Percentiles rank a stretch among this genome's conserved stretches.
Conservation (phyloP, 176 grass and related monocot species). For the Carex kokanica region DNA sequence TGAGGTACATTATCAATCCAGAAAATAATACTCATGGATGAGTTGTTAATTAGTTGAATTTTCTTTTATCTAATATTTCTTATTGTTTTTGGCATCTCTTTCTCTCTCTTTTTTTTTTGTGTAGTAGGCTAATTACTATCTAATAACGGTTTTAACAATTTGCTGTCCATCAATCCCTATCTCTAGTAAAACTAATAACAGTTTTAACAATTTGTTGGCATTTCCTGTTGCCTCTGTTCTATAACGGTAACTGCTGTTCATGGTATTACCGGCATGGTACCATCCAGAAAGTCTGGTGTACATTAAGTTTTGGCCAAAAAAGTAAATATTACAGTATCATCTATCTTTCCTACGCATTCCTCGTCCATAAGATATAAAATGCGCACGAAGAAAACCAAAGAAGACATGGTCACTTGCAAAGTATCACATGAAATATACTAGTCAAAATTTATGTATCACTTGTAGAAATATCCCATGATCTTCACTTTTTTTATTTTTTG, state of each 20-base stretch:
- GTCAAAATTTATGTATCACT: not conserved
- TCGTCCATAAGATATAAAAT: not conserved
- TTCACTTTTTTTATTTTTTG: conserved; percentile 9
- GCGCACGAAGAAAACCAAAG: not conserved
- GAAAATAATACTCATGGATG: conserved; percentile 20
- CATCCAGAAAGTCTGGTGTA: not conserved
- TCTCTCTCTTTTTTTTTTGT: no score
- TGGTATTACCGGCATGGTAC: not conserved
- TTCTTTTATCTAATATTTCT: conserved; percentile 13
- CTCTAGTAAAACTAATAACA: no score
- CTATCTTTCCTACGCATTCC: not conserved
- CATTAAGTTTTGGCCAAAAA: not conserved
- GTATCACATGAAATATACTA: conserved; percentile 3
- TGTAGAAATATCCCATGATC: not conserved
- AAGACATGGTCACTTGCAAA: not conserved
- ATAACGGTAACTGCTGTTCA: not conserved
- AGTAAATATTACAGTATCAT: conserved; percentile 3
- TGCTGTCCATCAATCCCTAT: no score
- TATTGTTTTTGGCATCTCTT: not conserved
- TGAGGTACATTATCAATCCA: conserved; percentile 42
- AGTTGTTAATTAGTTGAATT: conserved; percentile 31
- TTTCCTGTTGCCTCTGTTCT: not conserved
- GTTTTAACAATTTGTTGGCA: not conserved
- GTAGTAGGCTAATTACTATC: no score
- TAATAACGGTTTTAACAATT: no score